Percentiles rank a stretch among this genome's conserved stretches.
phyloP scores from a whole-genome alignment of 352 stramenopile genomes.

The Phytophthora multivora region DNA sequence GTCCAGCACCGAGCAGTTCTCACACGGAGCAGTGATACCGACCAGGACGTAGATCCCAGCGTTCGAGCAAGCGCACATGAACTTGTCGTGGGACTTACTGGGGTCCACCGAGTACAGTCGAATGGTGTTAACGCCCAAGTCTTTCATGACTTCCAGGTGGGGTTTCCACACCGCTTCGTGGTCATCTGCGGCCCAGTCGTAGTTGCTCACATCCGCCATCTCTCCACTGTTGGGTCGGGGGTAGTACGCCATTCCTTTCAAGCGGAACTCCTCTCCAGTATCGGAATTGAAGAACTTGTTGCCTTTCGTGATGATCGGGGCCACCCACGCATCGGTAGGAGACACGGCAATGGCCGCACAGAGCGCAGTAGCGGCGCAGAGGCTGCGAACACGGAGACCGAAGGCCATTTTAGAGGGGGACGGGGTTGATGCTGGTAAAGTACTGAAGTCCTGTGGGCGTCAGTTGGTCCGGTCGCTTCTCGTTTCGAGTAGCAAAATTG shows the following conservation, averaged over 20 bases:
- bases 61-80: conserved; percentile 73
- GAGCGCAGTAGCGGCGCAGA: conserved; percentile 24
- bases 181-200: conserved; percentile 69
- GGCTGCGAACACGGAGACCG: conserved; percentile 18
- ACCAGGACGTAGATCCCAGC: conserved; percentile 79
- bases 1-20: conserved; percentile 63
- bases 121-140: conserved; percentile 69
- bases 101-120: conserved; percentile 76
- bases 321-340: conserved; percentile 43
- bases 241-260: conserved; percentile 82
- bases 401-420: conserved; percentile 19
- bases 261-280: conserved; percentile 64
- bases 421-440: background rate
- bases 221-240: conserved; percentile 68
- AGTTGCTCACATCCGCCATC: conserved; percentile 53
- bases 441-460: conserved; percentile 26
- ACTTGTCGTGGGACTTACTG: conserved; percentile 69
- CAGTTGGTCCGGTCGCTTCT: conserved; percentile 23
- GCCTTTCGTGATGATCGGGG: conserved; percentile 60
- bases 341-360: conserved; percentile 18
- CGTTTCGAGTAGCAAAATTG: conserved; percentile 34
- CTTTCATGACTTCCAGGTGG: conserved; percentile 58
- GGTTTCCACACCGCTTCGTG: conserved; percentile 62
- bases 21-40: conserved; percentile 64
- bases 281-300: conserved; percentile 89